Percentiles rank a stretch among this genome's conserved stretches.
These are phyloP conservation scores for Planoprotostelium fungivorum DNA, from an alignment of 78 protist species.

Conservation along the genomic window DNA sequence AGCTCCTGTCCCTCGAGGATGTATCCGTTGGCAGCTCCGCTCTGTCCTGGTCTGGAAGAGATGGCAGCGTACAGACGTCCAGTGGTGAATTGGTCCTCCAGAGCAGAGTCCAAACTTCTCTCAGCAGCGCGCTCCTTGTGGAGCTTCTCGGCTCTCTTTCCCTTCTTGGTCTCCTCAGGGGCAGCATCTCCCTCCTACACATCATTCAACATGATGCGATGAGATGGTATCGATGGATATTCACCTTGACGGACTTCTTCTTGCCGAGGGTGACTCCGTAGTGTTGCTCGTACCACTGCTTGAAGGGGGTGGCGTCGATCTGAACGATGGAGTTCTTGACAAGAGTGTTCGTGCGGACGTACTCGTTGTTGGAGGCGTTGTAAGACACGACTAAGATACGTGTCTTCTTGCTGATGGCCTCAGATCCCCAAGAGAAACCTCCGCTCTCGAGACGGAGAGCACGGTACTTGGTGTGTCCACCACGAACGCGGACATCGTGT, in stretches of 20 bases:
- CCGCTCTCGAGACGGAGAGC: conserved; percentile 98
- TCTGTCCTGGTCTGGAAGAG: conserved; percentile 96
- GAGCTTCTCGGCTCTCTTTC: conserved; percentile 50
- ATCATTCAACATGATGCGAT: neutral
- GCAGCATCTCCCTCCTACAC: conserved; percentile 19
- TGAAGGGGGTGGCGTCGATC: conserved; percentile 97
- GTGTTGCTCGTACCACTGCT: conserved; percentile 94
- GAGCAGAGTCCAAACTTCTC: conserved; percentile 68
- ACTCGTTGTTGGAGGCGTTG: conserved; percentile 99
- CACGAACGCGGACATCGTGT: conserved; percentile 88
- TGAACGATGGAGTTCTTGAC: conserved; percentile 93
- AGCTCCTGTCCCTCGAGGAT: conserved; percentile 99
- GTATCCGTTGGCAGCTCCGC: conserved; percentile 98
- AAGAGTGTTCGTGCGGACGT: conserved; percentile 99
- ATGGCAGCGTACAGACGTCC: conserved; percentile 96
- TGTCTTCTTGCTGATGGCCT: conserved; percentile 75
- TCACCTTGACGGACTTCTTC: conserved; percentile 45
- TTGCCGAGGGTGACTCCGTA: conserved; percentile 90
- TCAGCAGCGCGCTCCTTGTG: conserved; percentile 8
- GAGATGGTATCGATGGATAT: neutral
- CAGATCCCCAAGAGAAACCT: conserved; percentile 92
- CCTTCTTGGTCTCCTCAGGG: conserved; percentile 22
- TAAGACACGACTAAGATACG: conserved; percentile 96
- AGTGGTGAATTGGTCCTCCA: conserved; percentile 85
- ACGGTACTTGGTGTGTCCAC: conserved; percentile 97